Evolutionary conservation across 2,329 filamentous ascomycete genomes (phyloP), one percentile per base, ranked within the genome.

Genomic region (Cladosporium velox): DNA sequence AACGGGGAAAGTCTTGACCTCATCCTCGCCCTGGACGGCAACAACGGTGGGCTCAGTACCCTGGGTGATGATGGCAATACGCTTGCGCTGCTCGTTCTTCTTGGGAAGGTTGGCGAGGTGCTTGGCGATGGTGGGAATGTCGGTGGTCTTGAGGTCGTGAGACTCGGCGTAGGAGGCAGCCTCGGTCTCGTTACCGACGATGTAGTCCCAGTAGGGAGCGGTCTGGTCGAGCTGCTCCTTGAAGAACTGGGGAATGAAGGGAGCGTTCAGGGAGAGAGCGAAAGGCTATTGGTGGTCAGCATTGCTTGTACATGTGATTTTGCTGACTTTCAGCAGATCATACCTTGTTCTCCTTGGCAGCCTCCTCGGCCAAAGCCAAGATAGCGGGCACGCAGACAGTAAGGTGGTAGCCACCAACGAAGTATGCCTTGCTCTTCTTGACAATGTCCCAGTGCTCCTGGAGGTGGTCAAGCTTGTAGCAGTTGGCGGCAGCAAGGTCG

Each of bases 191-290:
- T 99, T 99, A 77, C 93, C 94, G 79, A 99, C 91, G 68, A 98
- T 85, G 81, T 94, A 96, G 83, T 98, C 93, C 85, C 93, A 96
- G 87, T 97, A 97, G 34, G 91, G 91, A 63, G 92, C 85, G 64
- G 91, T 90, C 74, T 88, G 89, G 80, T 97, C 92, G 58, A 99
- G 87, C 71, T 88, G 91, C 59, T 97, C 93, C 86, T 97, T 97
- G 90, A 98, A 99, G 87, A 97, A 97, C 78, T 96, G 91, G 47
- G 90, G 84, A 76, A 99, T 97, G 85, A 99, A 99, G 67, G 95
- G 95, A 8, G 95, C 95, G 61, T 92, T 95, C 68, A 99, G 88
- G 72, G 93, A 96, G 73, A 99, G 88, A 74, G 93, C 88, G 80
- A 98, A 96, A 69, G 85, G 77, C 85, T 87, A 67, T 18, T 10